A percentile compares a stretch with the other conserved stretches of the same genome.
phyloP scores from a whole-genome alignment of 192 early-diverging fungal species.

The Coemansia reversa region DNA sequence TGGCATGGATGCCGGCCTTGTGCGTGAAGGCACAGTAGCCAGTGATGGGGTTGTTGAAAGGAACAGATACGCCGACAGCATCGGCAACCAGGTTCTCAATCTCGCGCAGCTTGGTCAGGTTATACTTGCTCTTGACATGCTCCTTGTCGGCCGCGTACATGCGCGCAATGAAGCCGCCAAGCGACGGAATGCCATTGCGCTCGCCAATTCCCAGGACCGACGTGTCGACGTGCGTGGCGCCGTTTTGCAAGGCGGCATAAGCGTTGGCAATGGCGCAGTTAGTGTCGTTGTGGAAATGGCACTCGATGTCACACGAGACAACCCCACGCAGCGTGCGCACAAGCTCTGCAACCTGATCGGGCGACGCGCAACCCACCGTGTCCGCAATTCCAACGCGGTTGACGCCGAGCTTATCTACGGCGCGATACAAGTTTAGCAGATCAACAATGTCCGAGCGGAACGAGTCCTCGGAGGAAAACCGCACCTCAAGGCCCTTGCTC shows the following conservation, averaged over 20 bases:
- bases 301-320: constrained; percentile 98
- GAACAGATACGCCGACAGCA: constrained; percentile 90
- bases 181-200: constrained; percentile 95
- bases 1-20: constrained; percentile 99
- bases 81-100: constrained; percentile 97
- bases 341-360: constrained; percentile 96
- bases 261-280: constrained; percentile 98
- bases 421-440: constrained; percentile 92
- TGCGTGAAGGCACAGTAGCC: constrained; percentile 99
- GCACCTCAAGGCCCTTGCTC: constrained; percentile 92
- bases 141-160: constrained; percentile 94
- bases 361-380: constrained; percentile 97
- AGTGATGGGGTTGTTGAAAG: constrained; percentile 99
- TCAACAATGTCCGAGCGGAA: constrained; percentile 97
- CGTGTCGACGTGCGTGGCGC: constrained; percentile 98
- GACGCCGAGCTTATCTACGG: constrained; percentile 97
- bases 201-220: constrained; percentile 98
- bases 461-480: constrained; percentile 98
- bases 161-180: constrained; percentile 91
- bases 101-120: constrained; percentile 87
- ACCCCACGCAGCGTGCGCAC: constrained; percentile 93
- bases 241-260: constrained; percentile 94
- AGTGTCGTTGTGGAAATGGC: constrained; percentile 99
- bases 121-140: constrained; percentile 92
- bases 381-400: constrained; percentile 99